Evolutionary conservation across 2,329 filamentous ascomycete genomes (phyloP).

Genomic region (Hymenoscyphus infarciens): DNA sequence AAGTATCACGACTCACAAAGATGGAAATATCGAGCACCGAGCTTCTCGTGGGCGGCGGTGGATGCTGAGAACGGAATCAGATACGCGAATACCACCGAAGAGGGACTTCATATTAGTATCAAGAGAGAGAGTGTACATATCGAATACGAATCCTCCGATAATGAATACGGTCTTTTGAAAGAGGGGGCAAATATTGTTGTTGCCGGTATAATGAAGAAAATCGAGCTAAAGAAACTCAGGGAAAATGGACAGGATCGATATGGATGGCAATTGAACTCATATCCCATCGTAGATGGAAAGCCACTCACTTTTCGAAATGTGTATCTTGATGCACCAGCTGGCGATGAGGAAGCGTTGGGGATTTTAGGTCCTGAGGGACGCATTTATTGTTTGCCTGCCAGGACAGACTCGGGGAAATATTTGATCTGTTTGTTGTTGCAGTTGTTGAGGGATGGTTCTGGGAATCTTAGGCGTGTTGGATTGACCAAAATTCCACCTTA

Average conservation of each 20-base stretch:
- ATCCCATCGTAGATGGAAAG: neutral
- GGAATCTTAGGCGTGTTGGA: slow-evolving; percentile 10
- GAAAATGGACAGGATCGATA: slow-evolving; percentile 6
- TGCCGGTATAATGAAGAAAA: slow-evolving; percentile 11
- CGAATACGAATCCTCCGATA: slow-evolving; percentile 2
- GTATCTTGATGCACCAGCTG: slow-evolving; percentile 12
- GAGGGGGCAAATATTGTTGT: slow-evolving; percentile 10
- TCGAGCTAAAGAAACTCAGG: slow-evolving; percentile 7
- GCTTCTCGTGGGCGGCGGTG: slow-evolving; percentile 19
- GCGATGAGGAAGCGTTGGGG: neutral
- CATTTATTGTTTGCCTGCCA: slow-evolving; percentile 13
- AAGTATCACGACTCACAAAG: neutral
- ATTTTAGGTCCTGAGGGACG: slow-evolving; percentile 7
- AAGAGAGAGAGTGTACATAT: slow-evolving; percentile 6
- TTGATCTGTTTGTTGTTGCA: slow-evolving; percentile 15
- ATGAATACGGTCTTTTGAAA: slow-evolving; percentile 12
- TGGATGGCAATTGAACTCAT: slow-evolving; percentile 10
- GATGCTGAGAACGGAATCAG: slow-evolving; percentile 15
- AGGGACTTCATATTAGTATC: slow-evolving; percentile 3
- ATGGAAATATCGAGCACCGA: slow-evolving; percentile 16
- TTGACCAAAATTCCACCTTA: slow-evolving; percentile 12
- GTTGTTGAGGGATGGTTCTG: neutral
- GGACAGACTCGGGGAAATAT: neutral
- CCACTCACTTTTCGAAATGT: slow-evolving; percentile 8
- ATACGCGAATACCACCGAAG: slow-evolving; percentile 11